phyloP scores from a whole-genome alignment of 257 asterid genomes.

The Forsythia suspensa region DNA sequence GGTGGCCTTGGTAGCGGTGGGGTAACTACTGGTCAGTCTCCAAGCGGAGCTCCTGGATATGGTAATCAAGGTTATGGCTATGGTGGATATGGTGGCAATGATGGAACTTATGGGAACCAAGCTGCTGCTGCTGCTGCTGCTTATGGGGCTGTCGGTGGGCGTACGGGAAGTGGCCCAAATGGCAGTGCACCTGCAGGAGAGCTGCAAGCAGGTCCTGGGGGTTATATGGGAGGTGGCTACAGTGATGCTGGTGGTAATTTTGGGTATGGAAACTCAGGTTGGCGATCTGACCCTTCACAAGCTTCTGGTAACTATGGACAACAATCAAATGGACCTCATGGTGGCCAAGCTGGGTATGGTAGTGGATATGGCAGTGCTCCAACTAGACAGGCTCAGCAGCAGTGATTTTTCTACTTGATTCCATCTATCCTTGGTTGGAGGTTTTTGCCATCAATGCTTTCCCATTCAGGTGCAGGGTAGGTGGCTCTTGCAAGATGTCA shows the following conservation, averaged over 20 bases:
- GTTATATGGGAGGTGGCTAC: slow-evolving; percentile 47
- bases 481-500: slow-evolving; percentile 45
- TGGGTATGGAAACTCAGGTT: slow-evolving; percentile 46
- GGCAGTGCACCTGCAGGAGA: slow-evolving; percentile 35
- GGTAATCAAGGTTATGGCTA: slow-evolving; percentile 86
- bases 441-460: slow-evolving; percentile 24
- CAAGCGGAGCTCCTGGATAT: slow-evolving; percentile 64
- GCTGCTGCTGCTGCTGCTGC: slow-evolving; percentile 1
- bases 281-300: slow-evolving; percentile 51
- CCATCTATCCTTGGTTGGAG: slow-evolving; percentile 18
- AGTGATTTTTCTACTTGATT: slow-evolving; percentile 26
- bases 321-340: slow-evolving; percentile 41
- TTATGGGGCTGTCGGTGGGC: slow-evolving; percentile 73
- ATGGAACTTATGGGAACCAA: slow-evolving; percentile 63
- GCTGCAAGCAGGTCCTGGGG: slow-evolving; percentile 36
- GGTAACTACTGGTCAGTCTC: slow-evolving; percentile 65
- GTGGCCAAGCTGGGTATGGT: slow-evolving; percentile 51
- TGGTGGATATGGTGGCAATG: slow-evolving; percentile 45
- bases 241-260: slow-evolving; percentile 51
- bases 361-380: slow-evolving; percentile 48
- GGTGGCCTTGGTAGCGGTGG: slow-evolving; percentile 52
- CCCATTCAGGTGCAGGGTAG: slow-evolving; percentile 39
- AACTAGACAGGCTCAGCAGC: slow-evolving; percentile 48
- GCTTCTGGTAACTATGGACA: slow-evolving; percentile 41
- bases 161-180: slow-evolving; percentile 61